Evolutionary conservation across 106 monocot species (phyloP).

Genomic region (Allium fistulosum): DNA sequence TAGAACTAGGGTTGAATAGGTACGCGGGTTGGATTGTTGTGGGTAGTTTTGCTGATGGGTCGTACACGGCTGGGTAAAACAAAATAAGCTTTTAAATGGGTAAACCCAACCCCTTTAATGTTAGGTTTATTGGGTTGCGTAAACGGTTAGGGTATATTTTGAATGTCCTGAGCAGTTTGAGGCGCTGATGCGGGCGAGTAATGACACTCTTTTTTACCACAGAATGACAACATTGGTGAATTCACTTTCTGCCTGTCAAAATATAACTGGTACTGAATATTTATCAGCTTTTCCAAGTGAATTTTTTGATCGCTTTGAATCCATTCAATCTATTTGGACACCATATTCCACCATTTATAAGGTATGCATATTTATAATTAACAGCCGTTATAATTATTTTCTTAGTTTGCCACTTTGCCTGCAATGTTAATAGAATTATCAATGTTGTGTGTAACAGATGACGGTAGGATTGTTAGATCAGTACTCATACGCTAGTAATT

Average conservation of each 20-base stretch:
- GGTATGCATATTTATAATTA: slow-evolving; percentile 24
- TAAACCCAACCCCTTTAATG: too few relatives aligned
- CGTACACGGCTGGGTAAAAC: too few relatives aligned
- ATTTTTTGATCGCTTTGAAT: slow-evolving; percentile 89
- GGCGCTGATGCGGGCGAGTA: slow-evolving; percentile 91
- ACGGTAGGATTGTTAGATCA: slow-evolving; percentile 94
- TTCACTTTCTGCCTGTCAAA: slow-evolving; percentile 72
- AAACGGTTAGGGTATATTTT: too few relatives aligned
- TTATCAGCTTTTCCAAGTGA: slow-evolving; percentile 89
- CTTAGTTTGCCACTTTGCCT: background rate
- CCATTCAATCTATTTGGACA: slow-evolving; percentile 67
- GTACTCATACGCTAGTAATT: slow-evolving; percentile 44
- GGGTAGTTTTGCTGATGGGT: too few relatives aligned
- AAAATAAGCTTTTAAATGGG: too few relatives aligned
- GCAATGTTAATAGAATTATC: background rate
- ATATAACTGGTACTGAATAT: slow-evolving; percentile 79
- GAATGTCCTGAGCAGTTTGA: too few relatives aligned
- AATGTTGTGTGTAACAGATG: slow-evolving; percentile 35
- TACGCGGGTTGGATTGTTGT: too few relatives aligned
- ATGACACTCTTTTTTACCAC: slow-evolving; percentile 23
- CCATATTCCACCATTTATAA: slow-evolving; percentile 99
- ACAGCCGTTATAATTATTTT: background rate
- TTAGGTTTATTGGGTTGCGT: too few relatives aligned
- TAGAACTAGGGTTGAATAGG: too few relatives aligned
- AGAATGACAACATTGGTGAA: slow-evolving; percentile 71